These are phyloP conservation scores for Pichia sp. DNA, from an alignment of 1,139 yeast genomes.

Conservation along the genomic window DNA sequence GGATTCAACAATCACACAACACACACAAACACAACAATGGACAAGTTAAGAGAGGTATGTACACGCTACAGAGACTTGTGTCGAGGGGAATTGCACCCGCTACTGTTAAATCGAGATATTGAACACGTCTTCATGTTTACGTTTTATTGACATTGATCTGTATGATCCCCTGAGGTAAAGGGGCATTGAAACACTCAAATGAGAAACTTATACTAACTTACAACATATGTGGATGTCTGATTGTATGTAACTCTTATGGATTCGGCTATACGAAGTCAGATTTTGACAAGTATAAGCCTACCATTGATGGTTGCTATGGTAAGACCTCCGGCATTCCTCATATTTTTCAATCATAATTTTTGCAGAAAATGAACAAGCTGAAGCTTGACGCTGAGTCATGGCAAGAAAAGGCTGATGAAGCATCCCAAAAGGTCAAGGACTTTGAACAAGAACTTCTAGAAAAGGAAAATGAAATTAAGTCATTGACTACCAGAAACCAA, in stretches of 20 bases:
- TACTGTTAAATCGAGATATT: not conserved
- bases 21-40: conserved; percentile 28
- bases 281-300: too few species aligned
- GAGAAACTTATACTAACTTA: not conserved
- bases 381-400: conserved; percentile 95
- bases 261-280: too few species aligned
- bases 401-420: conserved; percentile 94
- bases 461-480: conserved; percentile 91
- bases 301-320: too few species aligned
- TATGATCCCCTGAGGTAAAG: too few species aligned
- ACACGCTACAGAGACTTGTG: too few species aligned
- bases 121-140: not conserved
- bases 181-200: too few species aligned
- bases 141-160: not conserved
- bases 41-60: conserved; percentile 44
- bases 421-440: conserved; percentile 71
- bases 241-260: too few species aligned
- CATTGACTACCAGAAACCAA: conserved; percentile 88
- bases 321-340: too few species aligned
- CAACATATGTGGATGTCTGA: not conserved
- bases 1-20: not conserved
- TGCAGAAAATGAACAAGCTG: conserved; percentile 77
- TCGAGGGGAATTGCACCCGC: not conserved
- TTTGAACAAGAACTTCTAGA: conserved; percentile 87
- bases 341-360: too few species aligned